Percentiles rank a stretch among this genome's conserved stretches.
These are phyloP conservation scores for Pythium aristosporum DNA, from an alignment of 352 stramenopile species.

Conservation along the genomic window DNA sequence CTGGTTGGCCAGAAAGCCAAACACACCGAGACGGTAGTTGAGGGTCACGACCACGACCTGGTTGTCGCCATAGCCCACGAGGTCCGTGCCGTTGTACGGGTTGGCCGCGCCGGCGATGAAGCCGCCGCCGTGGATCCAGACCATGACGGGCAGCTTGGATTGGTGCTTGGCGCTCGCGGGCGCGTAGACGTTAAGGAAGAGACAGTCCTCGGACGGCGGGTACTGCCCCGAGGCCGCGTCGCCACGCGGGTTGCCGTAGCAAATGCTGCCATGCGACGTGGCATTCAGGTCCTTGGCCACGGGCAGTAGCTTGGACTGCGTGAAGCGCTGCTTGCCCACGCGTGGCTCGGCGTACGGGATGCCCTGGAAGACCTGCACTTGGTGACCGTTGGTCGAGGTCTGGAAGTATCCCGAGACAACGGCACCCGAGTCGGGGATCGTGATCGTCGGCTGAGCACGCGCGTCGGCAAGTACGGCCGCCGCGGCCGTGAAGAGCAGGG, in stretches of 20 bases:
- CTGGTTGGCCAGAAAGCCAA: slow-evolving; percentile 26
- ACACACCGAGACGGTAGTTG: slow-evolving; percentile 41
- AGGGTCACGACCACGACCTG: slow-evolving; percentile 34
- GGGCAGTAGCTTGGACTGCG: slow-evolving; percentile 11
- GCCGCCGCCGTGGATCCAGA: slow-evolving; percentile 36
- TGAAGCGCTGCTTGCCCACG: slow-evolving; percentile 1
- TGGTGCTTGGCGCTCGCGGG: slow-evolving; percentile 21
- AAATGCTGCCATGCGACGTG: slow-evolving; percentile 9
- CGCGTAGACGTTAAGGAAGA: slow-evolving; percentile 39
- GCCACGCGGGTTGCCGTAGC: background rate
- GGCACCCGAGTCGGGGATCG: too few relatives aligned
- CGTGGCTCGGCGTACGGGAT: too few relatives aligned
- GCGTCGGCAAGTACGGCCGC: too few relatives aligned
- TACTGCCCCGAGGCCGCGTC: background rate
- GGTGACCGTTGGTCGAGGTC: too few relatives aligned
- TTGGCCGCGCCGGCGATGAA: slow-evolving; percentile 25
- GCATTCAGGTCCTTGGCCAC: slow-evolving; percentile 2
- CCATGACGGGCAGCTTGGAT: slow-evolving; percentile 35
- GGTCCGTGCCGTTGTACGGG: slow-evolving; percentile 4
- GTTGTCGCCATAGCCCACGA: slow-evolving; percentile 4
- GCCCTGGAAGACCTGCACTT: background rate
- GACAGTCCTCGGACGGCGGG: slow-evolving; percentile 29
- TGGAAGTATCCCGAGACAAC: too few relatives aligned
- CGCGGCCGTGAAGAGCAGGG: too few relatives aligned
- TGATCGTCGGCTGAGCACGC: too few relatives aligned